Conservation (phyloP, 2,329 filamentous ascomycete genomes). For the Thielaviopsis musarum region DNA sequence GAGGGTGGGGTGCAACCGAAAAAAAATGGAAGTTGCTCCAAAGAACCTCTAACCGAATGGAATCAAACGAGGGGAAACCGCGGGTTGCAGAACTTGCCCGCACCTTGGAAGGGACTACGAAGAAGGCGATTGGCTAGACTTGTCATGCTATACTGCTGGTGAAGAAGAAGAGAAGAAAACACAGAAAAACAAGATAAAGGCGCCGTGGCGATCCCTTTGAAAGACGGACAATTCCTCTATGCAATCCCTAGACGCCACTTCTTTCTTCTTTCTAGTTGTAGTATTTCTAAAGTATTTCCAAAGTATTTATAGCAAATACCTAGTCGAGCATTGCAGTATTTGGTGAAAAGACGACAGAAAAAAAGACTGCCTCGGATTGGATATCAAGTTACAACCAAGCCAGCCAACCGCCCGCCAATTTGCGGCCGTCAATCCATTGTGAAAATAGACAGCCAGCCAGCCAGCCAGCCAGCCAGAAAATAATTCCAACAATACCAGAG, state of each 20-base stretch:
- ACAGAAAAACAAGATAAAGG: not conserved
- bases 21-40: too few relatives aligned
- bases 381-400: not conserved
- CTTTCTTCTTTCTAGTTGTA: not conserved
- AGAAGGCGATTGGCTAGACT: too few relatives aligned
- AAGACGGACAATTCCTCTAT: not conserved
- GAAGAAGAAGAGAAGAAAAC: not conserved
- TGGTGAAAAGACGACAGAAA: not conserved
- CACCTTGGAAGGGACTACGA: too few relatives aligned
- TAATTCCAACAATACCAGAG: too few relatives aligned
- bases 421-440: not conserved
- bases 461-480: not conserved
- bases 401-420: not conserved
- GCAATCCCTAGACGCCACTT: not conserved
- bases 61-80: too few relatives aligned
- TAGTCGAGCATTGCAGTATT: too few relatives aligned
- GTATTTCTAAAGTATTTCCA: too few relatives aligned
- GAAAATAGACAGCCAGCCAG: not conserved
- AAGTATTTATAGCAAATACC: too few relatives aligned
- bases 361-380: not conserved
- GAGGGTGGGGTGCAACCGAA: too few relatives aligned
- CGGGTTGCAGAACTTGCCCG: too few relatives aligned
- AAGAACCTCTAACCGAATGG: too few relatives aligned
- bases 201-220: not conserved
- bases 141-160: too few relatives aligned